Evolutionary conservation across 208 protist species (phyloP).

Genomic region (Trypanosoma grayi): DNA sequence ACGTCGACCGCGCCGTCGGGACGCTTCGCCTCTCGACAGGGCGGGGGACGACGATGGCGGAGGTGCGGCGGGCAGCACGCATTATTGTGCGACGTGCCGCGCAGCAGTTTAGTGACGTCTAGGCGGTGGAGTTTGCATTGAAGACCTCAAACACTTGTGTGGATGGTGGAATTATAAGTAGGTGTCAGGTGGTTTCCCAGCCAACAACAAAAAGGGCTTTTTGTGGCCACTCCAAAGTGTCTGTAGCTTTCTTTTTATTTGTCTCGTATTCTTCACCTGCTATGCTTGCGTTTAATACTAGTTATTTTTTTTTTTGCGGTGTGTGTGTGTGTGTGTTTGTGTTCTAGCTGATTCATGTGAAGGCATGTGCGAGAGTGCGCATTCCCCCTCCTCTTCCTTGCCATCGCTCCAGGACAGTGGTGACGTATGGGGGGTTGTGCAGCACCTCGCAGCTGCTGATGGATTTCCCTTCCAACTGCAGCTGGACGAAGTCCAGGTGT

Average conservation of each 20-base stretch:
- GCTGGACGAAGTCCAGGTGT: constrained; percentile 10
- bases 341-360: neutral
- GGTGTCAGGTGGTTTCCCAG: no score
- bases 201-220: no score
- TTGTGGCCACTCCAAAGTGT: no score
- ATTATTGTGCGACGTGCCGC: constrained; percentile 69
- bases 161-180: no score
- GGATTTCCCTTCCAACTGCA: constrained; percentile 23
- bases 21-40: constrained; percentile 81
- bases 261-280: neutral
- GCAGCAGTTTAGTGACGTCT: constrained; percentile 75
- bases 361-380: no score
- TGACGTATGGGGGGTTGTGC: constrained; percentile 14
- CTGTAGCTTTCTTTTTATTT: neutral
- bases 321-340: neutral
- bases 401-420: neutral
- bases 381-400: no score
- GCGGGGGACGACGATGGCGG: constrained; percentile 53
- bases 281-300: neutral
- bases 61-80: constrained; percentile 60
- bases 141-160: no score
- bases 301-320: neutral
- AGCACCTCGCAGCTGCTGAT: constrained; percentile 3
- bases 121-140: neutral
- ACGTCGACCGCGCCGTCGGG: constrained; percentile 55